phyloP scores from a whole-genome alignment of 106 monocot species.

The Acorus calamus region DNA sequence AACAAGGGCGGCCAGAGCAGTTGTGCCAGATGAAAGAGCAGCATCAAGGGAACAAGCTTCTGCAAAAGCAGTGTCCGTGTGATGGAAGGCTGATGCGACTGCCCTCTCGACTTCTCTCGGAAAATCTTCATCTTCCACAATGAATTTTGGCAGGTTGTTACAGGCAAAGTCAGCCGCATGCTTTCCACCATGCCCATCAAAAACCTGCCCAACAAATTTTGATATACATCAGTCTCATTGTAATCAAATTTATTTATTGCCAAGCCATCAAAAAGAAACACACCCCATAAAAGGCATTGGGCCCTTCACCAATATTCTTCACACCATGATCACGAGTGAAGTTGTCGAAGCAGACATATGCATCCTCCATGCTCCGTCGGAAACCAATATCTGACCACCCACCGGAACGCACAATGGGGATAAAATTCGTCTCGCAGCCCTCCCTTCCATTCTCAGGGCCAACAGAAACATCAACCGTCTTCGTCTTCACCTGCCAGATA shows the following conservation, averaged over 20 bases:
- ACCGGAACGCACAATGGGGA: slow-evolving; percentile 72
- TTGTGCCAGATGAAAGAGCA: slow-evolving; percentile 81
- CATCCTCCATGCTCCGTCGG: slow-evolving; percentile 74
- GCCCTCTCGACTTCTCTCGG: slow-evolving; percentile 62
- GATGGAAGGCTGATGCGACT: slow-evolving; percentile 67
- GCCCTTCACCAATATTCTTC: slow-evolving; percentile 34
- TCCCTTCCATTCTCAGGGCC: slow-evolving; percentile 29
- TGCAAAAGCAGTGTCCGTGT: slow-evolving; percentile 75
- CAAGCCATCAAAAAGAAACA: not conserved
- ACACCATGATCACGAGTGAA: slow-evolving; percentile 39
- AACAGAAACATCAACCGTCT: slow-evolving; percentile 12
- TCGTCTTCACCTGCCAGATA: slow-evolving; percentile 38
- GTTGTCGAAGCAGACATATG: slow-evolving; percentile 63
- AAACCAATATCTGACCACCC: slow-evolving; percentile 75
- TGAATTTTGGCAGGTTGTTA: slow-evolving; percentile 57
- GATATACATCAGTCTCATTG: not conserved
- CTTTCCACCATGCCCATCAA: slow-evolving; percentile 94
- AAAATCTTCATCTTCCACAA: slow-evolving; percentile 53
- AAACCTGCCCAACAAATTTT: slow-evolving; percentile 32
- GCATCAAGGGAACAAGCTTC: slow-evolving; percentile 61
- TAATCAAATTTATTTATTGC: not conserved
- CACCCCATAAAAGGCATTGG: slow-evolving; percentile 86
- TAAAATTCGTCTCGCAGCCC: slow-evolving; percentile 25
- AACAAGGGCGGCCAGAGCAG: slow-evolving; percentile 66
- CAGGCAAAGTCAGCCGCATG: slow-evolving; percentile 86